Evolutionary conservation across 2,329 filamentous ascomycete genomes (phyloP).

Genomic region (Arthrobotrys pseudoclavata): DNA sequence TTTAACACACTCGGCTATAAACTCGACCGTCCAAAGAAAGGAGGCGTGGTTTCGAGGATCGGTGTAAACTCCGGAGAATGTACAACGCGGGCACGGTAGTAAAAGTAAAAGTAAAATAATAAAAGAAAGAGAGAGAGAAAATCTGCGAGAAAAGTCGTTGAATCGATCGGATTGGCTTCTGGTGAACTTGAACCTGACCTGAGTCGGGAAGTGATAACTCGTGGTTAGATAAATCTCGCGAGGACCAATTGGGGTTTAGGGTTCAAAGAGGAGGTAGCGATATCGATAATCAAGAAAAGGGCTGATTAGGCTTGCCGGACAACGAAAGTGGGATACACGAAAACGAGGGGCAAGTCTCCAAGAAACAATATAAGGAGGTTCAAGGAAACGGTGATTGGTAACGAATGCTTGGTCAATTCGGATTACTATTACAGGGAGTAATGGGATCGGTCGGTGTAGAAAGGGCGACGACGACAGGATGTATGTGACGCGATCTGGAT

Average conservation of each 20-base stretch:
- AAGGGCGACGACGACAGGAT: slow-evolving; percentile 60
- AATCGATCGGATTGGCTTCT: slow-evolving; percentile 42
- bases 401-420: slow-evolving; percentile 57
- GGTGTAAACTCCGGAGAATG: slow-evolving; percentile 35
- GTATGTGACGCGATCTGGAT: slow-evolving; percentile 56
- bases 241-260: slow-evolving; percentile 51
- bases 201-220: slow-evolving; percentile 28
- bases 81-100: slow-evolving; percentile 25
- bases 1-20: slow-evolving; percentile 48
- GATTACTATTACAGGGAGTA: slow-evolving; percentile 56
- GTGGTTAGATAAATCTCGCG: slow-evolving; percentile 49
- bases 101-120: slow-evolving; percentile 1
- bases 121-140: not conserved
- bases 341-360: slow-evolving; percentile 50
- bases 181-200: slow-evolving; percentile 15
- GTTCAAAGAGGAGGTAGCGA: slow-evolving; percentile 43
- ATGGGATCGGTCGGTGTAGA: slow-evolving; percentile 52
- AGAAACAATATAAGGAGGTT: slow-evolving; percentile 24
- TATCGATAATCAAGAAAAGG: slow-evolving; percentile 43
- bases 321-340: slow-evolving; percentile 45
- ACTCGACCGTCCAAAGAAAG: slow-evolving; percentile 48
- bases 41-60: slow-evolving; percentile 29
- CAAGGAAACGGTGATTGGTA: slow-evolving; percentile 50
- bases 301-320: slow-evolving; percentile 28
- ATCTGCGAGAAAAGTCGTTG: slow-evolving; percentile 15